These are phyloP conservation scores for Saccharomycopsis capsularis DNA, from an alignment of 805 yeast genomes.

Conservation along the genomic window DNA sequence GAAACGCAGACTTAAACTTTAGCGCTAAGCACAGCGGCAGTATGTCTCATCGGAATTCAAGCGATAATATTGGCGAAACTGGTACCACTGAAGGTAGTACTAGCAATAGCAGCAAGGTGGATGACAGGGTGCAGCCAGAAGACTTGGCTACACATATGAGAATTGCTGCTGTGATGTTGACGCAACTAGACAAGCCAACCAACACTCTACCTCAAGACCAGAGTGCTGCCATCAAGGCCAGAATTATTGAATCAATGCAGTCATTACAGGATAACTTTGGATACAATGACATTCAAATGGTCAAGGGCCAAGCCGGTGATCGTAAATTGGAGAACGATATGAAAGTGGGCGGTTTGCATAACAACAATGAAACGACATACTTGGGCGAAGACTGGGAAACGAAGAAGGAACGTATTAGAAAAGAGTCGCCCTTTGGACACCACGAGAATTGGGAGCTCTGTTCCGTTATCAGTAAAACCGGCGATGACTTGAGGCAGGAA, in stretches of 20 bases:
- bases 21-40: conserved; percentile 28
- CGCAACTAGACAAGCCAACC: conserved; percentile 70
- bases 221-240: conserved; percentile 57
- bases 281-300: conserved; percentile 41
- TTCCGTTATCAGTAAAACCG: conserved; percentile 94
- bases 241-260: conserved; percentile 69
- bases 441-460: conserved; percentile 89
- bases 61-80: too few species aligned
- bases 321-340: conserved; percentile 88
- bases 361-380: conserved; percentile 39
- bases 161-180: conserved; percentile 90
- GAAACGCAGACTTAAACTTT: conserved; percentile 34
- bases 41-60: conserved; percentile 4
- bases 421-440: conserved; percentile 76
- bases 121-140: conserved; percentile 32
- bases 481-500: conserved; percentile 92
- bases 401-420: conserved; percentile 73
- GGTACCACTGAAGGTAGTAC: not conserved
- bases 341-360: conserved; percentile 66
- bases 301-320: conserved; percentile 76
- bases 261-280: conserved; percentile 64
- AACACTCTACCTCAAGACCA: conserved; percentile 45
- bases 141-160: conserved; percentile 87
- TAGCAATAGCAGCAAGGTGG: conserved; percentile 6
- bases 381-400: conserved; percentile 91